Evolutionary conservation across 768 basidiomycete genomes (phyloP), one percentile per base, ranked within the genome.

Genomic region (Tricholoma hemisulphureum): DNA sequence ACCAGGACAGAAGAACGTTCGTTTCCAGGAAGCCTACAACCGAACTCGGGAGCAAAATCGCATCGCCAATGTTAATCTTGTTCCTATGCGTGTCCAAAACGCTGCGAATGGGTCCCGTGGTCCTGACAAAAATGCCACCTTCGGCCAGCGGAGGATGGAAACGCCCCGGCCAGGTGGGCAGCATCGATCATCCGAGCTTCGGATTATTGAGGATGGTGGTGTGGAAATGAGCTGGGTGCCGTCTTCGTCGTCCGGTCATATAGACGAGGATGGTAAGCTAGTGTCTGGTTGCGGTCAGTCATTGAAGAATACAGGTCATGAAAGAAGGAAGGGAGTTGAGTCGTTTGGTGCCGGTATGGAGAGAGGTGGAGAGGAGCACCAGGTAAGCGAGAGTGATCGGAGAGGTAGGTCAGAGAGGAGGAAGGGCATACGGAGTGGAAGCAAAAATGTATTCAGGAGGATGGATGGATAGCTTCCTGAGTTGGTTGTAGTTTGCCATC

Each of bases 291-390:
- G 63, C n/a, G 66, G 65, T 55, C 69, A 66, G 51, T 63, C 62
- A 51, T 41, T 65, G 55, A 66, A 61, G 20, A 26, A 10, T 31
- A 65, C 72, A 67, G 73, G 68, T 51, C 74, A 70, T 62, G 65
- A 72, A 65, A 68, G 71, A 61, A 75, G 80, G 65, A 87, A 83
- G 69, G 87, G 85, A 24, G 83, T 87, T 41, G 92, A 95, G 72
- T 73, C 72, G 45, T 95, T 96, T 67, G 95, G 94, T 24, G 89
- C 86, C 43, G 94, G 95, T 21, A 76, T 98, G 86, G 93, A 97
- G 78, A 87, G 80, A 64, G 93, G 92, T 1, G 81, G 83, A 2
- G 78, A 76, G 49, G 83, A 82, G 37, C 70, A 59, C 23, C 80
- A 77, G 58, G 69, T 87, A 65, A 81, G 75, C 32, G 90, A 89